A percentile compares a stretch with the other conserved stretches of the same genome.
phyloP scores from a whole-genome alignment of 2,329 filamentous ascomycete genomes.

The Thielaviopsis ethacetica region DNA sequence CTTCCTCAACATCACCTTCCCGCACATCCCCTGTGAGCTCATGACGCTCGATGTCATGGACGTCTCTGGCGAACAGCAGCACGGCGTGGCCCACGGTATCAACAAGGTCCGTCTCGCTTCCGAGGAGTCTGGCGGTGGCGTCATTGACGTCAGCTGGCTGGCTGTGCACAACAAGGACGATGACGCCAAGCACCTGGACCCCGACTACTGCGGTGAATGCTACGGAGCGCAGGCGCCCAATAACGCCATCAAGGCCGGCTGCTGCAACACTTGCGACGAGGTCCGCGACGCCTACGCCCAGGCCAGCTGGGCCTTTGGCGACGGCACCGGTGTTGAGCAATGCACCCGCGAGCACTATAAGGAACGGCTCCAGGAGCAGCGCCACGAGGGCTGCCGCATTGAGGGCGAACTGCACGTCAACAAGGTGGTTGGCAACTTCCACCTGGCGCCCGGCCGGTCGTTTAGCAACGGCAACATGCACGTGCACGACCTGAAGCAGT shows the following conservation, averaged over 20 bases:
- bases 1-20: slow-evolving; percentile 92
- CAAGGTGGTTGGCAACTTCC: slow-evolving; percentile 98
- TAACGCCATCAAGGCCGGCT: slow-evolving; percentile 62
- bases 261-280: slow-evolving; percentile 94
- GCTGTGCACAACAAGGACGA: slow-evolving; percentile 32
- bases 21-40: slow-evolving; percentile 82
- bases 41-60: slow-evolving; percentile 98
- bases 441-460: slow-evolving; percentile 86
- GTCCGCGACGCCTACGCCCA: slow-evolving; percentile 86
- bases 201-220: slow-evolving; percentile 83
- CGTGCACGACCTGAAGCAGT: slow-evolving; percentile 93
- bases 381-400: slow-evolving; percentile 83
- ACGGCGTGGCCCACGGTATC: slow-evolving; percentile 82
- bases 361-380: slow-evolving; percentile 73
- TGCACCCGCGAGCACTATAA: slow-evolving; percentile 89
- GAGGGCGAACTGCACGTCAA: slow-evolving; percentile 88
- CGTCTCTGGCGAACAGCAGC: slow-evolving; percentile 91
- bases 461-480: slow-evolving; percentile 97
- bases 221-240: slow-evolving; percentile 66
- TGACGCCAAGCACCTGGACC: slow-evolving; percentile 62
- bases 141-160: slow-evolving; percentile 54
- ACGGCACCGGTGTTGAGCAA: slow-evolving; percentile 84
- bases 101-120: slow-evolving; percentile 74
- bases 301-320: slow-evolving; percentile 84
- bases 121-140: slow-evolving; percentile 54